A percentile compares a stretch with the other conserved stretches of the same genome.
Evolutionary conservation across 2,329 filamentous ascomycete genomes (phyloP).

Genomic region (Ceratocystis harringtonii): DNA sequence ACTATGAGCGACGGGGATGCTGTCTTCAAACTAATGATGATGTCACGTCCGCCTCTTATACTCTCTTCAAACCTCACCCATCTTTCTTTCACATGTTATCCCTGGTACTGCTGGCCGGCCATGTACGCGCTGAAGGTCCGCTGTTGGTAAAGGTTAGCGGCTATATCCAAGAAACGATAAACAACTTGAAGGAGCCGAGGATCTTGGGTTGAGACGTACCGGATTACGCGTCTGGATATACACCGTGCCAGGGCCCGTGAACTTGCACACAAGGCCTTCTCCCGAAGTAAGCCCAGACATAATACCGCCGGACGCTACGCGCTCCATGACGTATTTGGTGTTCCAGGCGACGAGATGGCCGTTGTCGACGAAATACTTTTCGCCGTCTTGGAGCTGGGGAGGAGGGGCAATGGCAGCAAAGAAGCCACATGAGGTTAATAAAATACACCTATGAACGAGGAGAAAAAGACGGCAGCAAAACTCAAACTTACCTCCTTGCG

Average conservation of each 20-base stretch:
- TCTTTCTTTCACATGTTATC: not conserved
- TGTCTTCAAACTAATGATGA: not conserved
- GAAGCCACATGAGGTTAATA: not conserved
- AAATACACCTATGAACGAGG: conserved; percentile 7
- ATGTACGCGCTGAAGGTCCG: conserved; percentile 39
- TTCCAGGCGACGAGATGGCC: conserved; percentile 95
- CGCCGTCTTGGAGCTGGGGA: conserved; percentile 43
- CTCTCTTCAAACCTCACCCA: not conserved
- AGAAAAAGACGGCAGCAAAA: not conserved
- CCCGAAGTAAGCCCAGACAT: conserved; percentile 71
- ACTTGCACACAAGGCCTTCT: conserved; percentile 89
- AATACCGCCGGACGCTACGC: conserved; percentile 78
- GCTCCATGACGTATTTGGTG: conserved; percentile 80
- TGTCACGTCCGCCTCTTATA: not conserved
- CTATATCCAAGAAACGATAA: not conserved
- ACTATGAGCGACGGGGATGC: not conserved
- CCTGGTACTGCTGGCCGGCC: conserved; percentile 30
- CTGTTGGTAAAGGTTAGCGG: conserved; percentile 22
- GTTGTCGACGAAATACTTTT: conserved; percentile 86
- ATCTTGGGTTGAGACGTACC: conserved; percentile 28
- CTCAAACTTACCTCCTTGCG: conserved; percentile 65
- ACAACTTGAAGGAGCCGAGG: not conserved
- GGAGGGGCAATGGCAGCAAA: not conserved
- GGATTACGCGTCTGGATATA: conserved; percentile 89
- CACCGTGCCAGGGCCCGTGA: conserved; percentile 77